Evolutionary conservation across 2,329 filamentous ascomycete species (phyloP), one percentile per base, ranked within the genome.

Genomic region (Teratosphaeria nubilosa): DNA sequence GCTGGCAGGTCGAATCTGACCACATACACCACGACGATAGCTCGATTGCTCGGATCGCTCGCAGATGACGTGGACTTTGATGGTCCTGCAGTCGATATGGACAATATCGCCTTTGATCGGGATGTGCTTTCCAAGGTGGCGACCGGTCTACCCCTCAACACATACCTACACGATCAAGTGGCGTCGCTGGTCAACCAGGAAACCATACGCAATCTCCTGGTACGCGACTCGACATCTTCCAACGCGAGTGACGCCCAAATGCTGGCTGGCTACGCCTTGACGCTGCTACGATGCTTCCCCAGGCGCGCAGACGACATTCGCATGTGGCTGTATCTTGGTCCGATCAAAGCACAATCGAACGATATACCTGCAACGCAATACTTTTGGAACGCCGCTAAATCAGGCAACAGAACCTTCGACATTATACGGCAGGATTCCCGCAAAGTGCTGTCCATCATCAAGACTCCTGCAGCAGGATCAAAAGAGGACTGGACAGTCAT

Each of bases 251-350:
- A 88, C 68, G 86, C 88, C 1, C 87, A 86, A 64, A 76, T 90
- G 13, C 77, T 96, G 45, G 90, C 92, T 13, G 90, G 87, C 30
- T 97, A 96, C 69, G 90, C 91, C 2, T 78, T 97, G 45, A 91
- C 89, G 0, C 76, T 99, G 2, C 77, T 97, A 3, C 84, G 88
- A 59, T 91, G 91, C 65, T 97, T 97, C 64, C 91, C 92, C 9
- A 77, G 80, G 6, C 82, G 84, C 59, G 86, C 86, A 3, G 91
- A 96, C 68, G 91, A 96, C 59, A 95, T 96, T 60, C 86, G 91
- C 24, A 95, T 97, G 90, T 92, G 90, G 76, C 78, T 97, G 0
- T 97, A 94, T 68, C 80, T 94, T 48, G 88, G 90, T 0, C 68
- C 71, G 11, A 65, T 66, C 5, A 59, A 60, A 7, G 84, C 87